Conservation (phyloP, 2,329 filamentous ascomycete species). For the Zasmidium citrigriseum region DNA sequence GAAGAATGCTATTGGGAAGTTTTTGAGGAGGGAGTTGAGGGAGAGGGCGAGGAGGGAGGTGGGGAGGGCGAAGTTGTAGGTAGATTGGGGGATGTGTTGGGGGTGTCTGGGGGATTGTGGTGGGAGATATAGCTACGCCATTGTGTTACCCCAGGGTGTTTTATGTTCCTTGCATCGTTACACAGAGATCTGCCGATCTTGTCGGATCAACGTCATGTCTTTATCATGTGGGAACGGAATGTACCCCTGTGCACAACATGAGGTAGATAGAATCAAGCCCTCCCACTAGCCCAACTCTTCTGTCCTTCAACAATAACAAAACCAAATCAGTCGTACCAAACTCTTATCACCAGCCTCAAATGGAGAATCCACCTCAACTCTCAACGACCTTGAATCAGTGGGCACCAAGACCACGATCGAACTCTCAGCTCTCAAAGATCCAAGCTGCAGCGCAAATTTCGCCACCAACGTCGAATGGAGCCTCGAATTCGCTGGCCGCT, state of each 20-base stretch:
- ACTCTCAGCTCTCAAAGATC: background rate
- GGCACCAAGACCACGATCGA: background rate
- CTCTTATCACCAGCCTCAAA: background rate
- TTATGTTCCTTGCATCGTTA: background rate
- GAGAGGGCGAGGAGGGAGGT: conserved; percentile 44
- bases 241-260: background rate
- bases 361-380: background rate
- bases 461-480: background rate
- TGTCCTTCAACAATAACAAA: too few relatives aligned
- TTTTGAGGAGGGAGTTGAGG: conserved; percentile 45
- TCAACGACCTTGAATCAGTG: background rate
- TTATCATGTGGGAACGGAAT: background rate
- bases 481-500: background rate
- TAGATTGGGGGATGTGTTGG: too few relatives aligned
- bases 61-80: background rate
- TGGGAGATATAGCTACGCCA: background rate
- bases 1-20: conserved; percentile 50
- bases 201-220: background rate
- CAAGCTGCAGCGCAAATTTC: background rate
- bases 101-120: background rate
- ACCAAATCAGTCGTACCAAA: background rate
- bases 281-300: too few relatives aligned
- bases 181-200: background rate
- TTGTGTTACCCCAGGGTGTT: background rate
- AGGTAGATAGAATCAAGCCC: too few relatives aligned